A percentile compares a stretch with the other conserved stretches of the same genome.
phyloP scores from a whole-genome alignment of 2,329 filamentous ascomycete genomes.

The Chlorencoelia australis region DNA sequence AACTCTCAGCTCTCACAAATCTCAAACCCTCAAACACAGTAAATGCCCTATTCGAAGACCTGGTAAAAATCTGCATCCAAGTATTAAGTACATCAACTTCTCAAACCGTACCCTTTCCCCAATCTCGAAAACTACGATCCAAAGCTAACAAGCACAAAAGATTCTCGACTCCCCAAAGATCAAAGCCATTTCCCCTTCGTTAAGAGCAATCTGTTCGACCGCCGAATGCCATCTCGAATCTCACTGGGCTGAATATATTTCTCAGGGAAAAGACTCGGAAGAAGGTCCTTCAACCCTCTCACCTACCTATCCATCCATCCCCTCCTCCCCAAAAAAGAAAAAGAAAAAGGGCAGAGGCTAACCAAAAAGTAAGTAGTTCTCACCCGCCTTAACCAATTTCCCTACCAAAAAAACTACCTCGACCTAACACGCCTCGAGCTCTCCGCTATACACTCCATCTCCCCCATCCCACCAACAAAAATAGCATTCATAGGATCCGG shows the following conservation, averaged over 20 bases:
- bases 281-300: slow-evolving; percentile 11
- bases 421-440: slow-evolving; percentile 38
- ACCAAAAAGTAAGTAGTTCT: no score
- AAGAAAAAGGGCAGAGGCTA: no score
- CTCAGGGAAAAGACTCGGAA: slow-evolving; percentile 6
- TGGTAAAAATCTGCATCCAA: slow-evolving; percentile 30
- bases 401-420: slow-evolving; percentile 40
- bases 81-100: slow-evolving; percentile 19
- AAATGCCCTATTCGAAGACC: slow-evolving; percentile 28
- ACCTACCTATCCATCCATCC: background rate
- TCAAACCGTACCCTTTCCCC: no score
- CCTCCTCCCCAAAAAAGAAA: slow-evolving; percentile 4
- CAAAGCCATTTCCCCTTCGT: slow-evolving; percentile 26
- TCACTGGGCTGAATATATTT: slow-evolving; percentile 33
- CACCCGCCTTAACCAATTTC: no score
- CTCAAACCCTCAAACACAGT: slow-evolving; percentile 27
- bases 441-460: slow-evolving; percentile 30
- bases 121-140: no score
- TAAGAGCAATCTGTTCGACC: slow-evolving; percentile 33
- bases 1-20: slow-evolving; percentile 5
- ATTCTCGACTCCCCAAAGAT: slow-evolving; percentile 28
- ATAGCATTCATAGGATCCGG: slow-evolving; percentile 42
- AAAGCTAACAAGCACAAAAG: no score
- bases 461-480: slow-evolving; percentile 21
- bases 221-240: slow-evolving; percentile 37